Conservation (phyloP, 2,329 filamentous ascomycete genomes). For the Penicillium sp. region DNA sequence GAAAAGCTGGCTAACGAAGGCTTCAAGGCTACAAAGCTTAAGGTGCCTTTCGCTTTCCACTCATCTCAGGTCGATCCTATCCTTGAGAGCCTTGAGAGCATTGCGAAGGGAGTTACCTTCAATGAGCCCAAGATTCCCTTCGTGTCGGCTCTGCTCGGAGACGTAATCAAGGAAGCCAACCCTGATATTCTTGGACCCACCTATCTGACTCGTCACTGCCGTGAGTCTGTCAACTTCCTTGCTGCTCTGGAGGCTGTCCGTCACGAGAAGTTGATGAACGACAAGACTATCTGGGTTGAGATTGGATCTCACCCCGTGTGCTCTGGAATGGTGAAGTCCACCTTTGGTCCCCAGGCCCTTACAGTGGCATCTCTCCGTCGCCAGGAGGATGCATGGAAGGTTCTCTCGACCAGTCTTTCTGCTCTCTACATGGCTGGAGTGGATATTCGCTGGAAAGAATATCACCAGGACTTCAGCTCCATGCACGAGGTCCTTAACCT, state of each 20-base stretch:
- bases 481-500: slow-evolving; percentile 34
- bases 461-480: slow-evolving; percentile 42
- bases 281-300: slow-evolving; percentile 73
- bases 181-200: slow-evolving; percentile 35
- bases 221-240: slow-evolving; percentile 50
- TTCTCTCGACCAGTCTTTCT: slow-evolving; percentile 37
- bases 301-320: slow-evolving; percentile 52
- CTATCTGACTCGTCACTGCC: slow-evolving; percentile 44
- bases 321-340: slow-evolving; percentile 51
- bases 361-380: slow-evolving; percentile 45
- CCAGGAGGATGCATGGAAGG: slow-evolving; percentile 46
- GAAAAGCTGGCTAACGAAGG: slow-evolving; percentile 36
- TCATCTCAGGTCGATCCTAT: slow-evolving; percentile 50
- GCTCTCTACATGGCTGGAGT: slow-evolving; percentile 40
- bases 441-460: slow-evolving; percentile 44
- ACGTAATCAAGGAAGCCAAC: slow-evolving; percentile 39
- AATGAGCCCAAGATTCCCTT: slow-evolving; percentile 43
- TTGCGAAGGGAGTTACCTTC: slow-evolving; percentile 40
- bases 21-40: slow-evolving; percentile 43
- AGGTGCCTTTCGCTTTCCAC: slow-evolving; percentile 49
- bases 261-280: slow-evolving; percentile 54
- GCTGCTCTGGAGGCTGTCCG: slow-evolving; percentile 42
- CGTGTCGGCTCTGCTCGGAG: slow-evolving; percentile 48
- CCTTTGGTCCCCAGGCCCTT: slow-evolving; percentile 60
- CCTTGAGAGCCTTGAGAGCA: slow-evolving; percentile 40